Evolutionary conservation across 495 filamentous ascomycete species (phyloP), one percentile per base, ranked within the genome.

Genomic region (Beverwykella pulmonaria): DNA sequence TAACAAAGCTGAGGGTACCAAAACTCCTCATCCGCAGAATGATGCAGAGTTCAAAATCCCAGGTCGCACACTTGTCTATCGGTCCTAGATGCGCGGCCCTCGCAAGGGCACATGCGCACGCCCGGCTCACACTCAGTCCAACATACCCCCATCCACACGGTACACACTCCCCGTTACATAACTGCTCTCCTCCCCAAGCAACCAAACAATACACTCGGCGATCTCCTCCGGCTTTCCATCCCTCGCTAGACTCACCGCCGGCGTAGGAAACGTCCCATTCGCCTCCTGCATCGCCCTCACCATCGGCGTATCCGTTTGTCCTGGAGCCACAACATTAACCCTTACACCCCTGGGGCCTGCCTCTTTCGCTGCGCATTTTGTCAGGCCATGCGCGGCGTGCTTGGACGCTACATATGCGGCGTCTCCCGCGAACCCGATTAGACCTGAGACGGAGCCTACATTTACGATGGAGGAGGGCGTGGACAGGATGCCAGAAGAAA

Each of bases 361-460:
- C 71, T 89, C 86, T 53, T 80, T 82, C 0, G 87, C 85, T 15
- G 83, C 85, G 12, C 77, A 75, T 62, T 75, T 82, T 19, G 85
- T 87, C 61, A 90, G 69, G 20, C 85, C 87, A 36, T 86, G 74
- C 47, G 88, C 80, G 10, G 79, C 86, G 27, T 67, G 63, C 36
- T 67, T 67, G 41, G 34, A 49, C 10, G 56, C 55, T 50, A 78
- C 79, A 74, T 89, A 88, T 30, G 83, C 80, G 9, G 77, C 77
- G 72, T 78, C 73, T 23, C 78, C 75, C 17, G 79, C 57, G 71
- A 75, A 76, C 62, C 86, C 86, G 53, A 75, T 75, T 12, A 87
- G 41, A 0, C 85, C 86, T 20, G 82, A 79, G 27, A 84, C 78
- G 54, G 80, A 83, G 15, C 79, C 74, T 23, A 82, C 82, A 74